Conservation (phyloP, 257 asterid species). For the Forsythia suspensa region DNA sequence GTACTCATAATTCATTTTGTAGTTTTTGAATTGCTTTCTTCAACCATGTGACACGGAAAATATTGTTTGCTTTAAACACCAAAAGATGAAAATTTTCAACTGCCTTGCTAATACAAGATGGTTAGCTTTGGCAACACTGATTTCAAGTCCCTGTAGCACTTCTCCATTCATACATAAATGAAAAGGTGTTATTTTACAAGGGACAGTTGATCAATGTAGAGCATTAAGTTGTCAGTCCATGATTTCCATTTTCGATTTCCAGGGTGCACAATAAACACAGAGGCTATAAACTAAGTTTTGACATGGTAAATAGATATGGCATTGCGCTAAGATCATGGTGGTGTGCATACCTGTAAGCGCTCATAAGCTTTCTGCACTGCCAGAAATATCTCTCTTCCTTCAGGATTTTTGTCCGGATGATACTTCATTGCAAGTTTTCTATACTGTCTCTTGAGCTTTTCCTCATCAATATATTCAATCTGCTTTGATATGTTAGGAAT, state of each 20-base stretch:
- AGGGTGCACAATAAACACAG: neutral
- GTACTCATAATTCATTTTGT: neutral
- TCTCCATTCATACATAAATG: neutral
- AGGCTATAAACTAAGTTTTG: neutral
- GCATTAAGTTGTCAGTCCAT: neutral
- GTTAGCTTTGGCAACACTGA: neutral
- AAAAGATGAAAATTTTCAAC: neutral
- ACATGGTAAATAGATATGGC: constrained; percentile 15
- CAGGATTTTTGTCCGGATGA: constrained; percentile 98
- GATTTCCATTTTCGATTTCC: neutral
- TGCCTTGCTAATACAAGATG: neutral
- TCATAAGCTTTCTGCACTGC: constrained; percentile 99
- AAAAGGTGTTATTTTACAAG: neutral
- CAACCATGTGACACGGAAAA: neutral
- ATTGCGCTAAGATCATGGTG: constrained; percentile 18
- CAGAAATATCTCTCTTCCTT: constrained; percentile 94
- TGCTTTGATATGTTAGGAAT: constrained; percentile 64
- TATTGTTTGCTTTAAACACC: neutral
- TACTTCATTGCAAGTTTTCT: constrained; percentile 97
- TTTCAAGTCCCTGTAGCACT: neutral
- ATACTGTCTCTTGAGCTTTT: constrained; percentile 95
- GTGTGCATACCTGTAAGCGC: constrained; percentile 78
- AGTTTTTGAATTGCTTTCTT: neutral
- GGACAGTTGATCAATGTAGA: neutral
- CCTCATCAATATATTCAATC: constrained; percentile 93